These are phyloP conservation scores for Cryptococcus jaspeensis DNA, from an alignment of 1,284 basidiomycete species.

Conservation along the genomic window DNA sequence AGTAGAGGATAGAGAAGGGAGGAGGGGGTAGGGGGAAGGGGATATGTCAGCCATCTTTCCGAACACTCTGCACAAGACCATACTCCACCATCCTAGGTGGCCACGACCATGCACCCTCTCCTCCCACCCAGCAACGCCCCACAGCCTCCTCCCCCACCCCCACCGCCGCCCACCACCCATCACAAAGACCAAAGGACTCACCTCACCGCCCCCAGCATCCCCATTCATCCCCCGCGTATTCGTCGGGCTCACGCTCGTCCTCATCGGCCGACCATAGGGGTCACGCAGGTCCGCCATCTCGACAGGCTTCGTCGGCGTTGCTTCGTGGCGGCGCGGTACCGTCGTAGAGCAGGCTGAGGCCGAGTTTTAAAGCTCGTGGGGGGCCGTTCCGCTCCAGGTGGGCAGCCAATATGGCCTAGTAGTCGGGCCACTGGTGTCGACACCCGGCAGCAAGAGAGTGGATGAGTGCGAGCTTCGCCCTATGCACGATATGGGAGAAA, in stretches of 20 bases:
- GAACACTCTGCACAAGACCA: neutral
- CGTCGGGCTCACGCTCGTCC: conserved; percentile 4
- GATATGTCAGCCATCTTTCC: neutral
- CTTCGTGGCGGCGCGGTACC: neutral
- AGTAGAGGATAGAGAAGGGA: neutral
- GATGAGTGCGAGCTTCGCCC: neutral
- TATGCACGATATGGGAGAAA: neutral
- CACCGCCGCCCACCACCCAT: neutral
- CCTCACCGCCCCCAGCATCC: neutral
- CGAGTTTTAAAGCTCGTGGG: neutral
- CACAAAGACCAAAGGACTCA: too few species aligned
- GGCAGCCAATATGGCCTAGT: neutral
- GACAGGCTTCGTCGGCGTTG: neutral
- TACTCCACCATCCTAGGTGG: too few species aligned
- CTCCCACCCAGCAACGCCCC: neutral
- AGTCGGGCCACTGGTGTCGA: too few species aligned
- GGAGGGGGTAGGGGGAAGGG: neutral
- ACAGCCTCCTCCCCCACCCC: conserved; percentile 1
- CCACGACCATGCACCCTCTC: too few species aligned
- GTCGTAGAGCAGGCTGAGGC: too few species aligned
- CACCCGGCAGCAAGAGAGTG: too few species aligned
- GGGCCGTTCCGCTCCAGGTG: neutral
- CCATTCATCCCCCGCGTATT: conserved; percentile 3
- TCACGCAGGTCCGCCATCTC: conserved; percentile 11
- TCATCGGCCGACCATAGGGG: conserved; percentile 11